Evolutionary conservation across 2,329 filamentous ascomycete genomes (phyloP).

Genomic region (Macroventuria anomochaeta): DNA sequence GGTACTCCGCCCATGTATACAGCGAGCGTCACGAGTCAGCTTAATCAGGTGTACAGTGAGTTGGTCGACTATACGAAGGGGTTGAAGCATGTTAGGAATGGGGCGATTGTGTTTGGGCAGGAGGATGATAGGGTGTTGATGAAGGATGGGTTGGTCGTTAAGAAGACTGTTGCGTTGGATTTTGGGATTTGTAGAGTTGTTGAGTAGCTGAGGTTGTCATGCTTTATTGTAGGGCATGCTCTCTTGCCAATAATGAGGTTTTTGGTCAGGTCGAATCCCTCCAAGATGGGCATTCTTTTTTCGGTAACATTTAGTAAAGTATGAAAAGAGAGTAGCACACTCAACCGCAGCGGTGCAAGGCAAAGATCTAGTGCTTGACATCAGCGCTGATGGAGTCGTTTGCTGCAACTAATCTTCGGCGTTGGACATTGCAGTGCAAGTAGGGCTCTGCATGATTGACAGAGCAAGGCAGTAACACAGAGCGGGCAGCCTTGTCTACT

Average conservation of each 20-base stretch:
- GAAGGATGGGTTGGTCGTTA: conserved; percentile 1
- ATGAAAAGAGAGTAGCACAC: too few relatives aligned
- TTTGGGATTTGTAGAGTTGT: conserved; percentile 5
- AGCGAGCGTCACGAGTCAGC: conserved; percentile 2
- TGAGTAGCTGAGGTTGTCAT: background rate
- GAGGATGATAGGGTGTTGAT: conserved; percentile 2
- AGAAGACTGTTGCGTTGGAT: conserved; percentile 6
- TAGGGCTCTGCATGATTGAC: too few relatives aligned
- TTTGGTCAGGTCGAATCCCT: too few relatives aligned
- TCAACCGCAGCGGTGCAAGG: too few relatives aligned
- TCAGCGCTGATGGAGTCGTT: too few relatives aligned
- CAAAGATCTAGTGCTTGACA: too few relatives aligned
- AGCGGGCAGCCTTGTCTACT: rapidly evolving
- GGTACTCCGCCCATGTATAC: conserved; percentile 1
- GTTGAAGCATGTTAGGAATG: background rate
- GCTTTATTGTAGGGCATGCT: too few relatives aligned
- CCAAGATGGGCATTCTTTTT: too few relatives aligned
- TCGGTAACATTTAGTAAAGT: too few relatives aligned
- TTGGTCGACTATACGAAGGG: background rate
- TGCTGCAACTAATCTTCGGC: too few relatives aligned
- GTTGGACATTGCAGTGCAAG: background rate
- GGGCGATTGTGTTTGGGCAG: conserved; percentile 15
- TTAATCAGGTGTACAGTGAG: background rate
- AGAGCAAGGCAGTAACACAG: too few relatives aligned
- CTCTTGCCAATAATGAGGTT: too few relatives aligned